These are phyloP conservation scores for Suhomyces emberorum DNA, from an alignment of 805 yeast genomes.

Conservation along the genomic window DNA sequence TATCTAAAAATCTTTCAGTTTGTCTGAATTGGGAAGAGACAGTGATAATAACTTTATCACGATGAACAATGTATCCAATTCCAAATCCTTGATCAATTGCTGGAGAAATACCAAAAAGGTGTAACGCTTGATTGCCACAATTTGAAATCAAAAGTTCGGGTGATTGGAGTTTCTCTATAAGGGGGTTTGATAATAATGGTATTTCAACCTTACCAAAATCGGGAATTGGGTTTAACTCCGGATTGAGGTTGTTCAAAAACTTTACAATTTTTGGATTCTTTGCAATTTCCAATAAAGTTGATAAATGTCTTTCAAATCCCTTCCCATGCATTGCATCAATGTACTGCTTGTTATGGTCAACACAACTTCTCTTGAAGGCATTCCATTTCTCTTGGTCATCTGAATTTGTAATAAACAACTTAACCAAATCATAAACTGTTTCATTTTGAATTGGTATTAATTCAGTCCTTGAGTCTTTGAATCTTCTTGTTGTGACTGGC, in stretches of 20 bases:
- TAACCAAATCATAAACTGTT: slow-evolving; percentile 49
- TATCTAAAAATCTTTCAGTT: slow-evolving; percentile 71
- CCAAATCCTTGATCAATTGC: slow-evolving; percentile 89
- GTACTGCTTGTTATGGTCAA: slow-evolving; percentile 47
- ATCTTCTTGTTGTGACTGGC: slow-evolving; percentile 65
- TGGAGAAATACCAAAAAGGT: slow-evolving; percentile 89
- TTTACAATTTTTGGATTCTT: slow-evolving; percentile 39
- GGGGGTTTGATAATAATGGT: slow-evolving; percentile 33
- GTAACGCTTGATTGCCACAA: slow-evolving; percentile 89
- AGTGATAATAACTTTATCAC: slow-evolving; percentile 73
- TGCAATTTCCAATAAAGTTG: slow-evolving; percentile 57
- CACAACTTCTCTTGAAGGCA: slow-evolving; percentile 48
- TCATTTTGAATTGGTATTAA: slow-evolving; percentile 64
- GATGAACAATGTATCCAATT: slow-evolving; percentile 85
- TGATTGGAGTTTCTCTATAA: slow-evolving; percentile 29
- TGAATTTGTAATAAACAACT: slow-evolving; percentile 58
- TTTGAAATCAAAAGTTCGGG: slow-evolving; percentile 53
- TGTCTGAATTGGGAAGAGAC: slow-evolving; percentile 87
- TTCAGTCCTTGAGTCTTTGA: slow-evolving; percentile 67
- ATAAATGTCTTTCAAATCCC: slow-evolving; percentile 73
- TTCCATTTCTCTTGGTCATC: slow-evolving; percentile 47
- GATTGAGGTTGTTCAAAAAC: slow-evolving; percentile 42
- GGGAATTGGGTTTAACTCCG: slow-evolving; percentile 17
- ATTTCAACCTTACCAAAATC: slow-evolving; percentile 11
- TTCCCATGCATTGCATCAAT: slow-evolving; percentile 54